Evolutionary conservation across 371 early-diverging fungal species (phyloP), one percentile per base, ranked within the genome.

Genomic region (Haplosporangium sp.): DNA sequence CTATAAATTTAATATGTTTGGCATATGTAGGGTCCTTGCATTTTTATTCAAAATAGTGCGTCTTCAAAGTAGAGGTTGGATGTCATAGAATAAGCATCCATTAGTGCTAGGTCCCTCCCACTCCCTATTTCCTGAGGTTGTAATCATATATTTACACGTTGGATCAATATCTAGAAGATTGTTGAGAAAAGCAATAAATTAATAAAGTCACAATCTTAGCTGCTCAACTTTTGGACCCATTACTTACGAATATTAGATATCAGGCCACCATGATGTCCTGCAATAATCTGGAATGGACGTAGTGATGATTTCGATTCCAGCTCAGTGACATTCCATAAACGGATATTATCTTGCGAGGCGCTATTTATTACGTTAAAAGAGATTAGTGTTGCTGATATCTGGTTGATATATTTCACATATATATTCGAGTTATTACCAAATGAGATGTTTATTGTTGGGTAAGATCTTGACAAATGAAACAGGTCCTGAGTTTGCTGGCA

Each of bases 401-500:
- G 6, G 44, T 2, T 11, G 6, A 42, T 42, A 42, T 42, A 27
- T 45, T 45, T 45, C 45, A 45, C 15, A 10, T 45, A 45, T 13
- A 45, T 4, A 45, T 45, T 45, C 27, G 27, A 57, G 38, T 2
- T 20, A 82, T 67, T 91, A 94, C 96, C 95, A 95, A 35, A 97
- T 72, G 44, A 98, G 85, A 72, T 93, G 94, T 55, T 92, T 90
- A 40, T 90, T 90, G 74, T 96, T 96, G 5, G 94, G 92, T 89
- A 96, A 86, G 50, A 87, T 84, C 15, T 86, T 81, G 27, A 98
- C 94, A 76, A 84, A 89, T 2, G 92, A 92, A 2, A 98, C 97
- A 0, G 96, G 93, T 0, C 99, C 99, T 11, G 97, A 97, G 77
- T 94, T 95, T 27, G 87, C 85, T 17, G 99, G 98, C 87, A 98